Evolutionary conservation across 2,329 filamentous ascomycete species (phyloP).

Genomic region (Trichophaea hybrida): DNA sequence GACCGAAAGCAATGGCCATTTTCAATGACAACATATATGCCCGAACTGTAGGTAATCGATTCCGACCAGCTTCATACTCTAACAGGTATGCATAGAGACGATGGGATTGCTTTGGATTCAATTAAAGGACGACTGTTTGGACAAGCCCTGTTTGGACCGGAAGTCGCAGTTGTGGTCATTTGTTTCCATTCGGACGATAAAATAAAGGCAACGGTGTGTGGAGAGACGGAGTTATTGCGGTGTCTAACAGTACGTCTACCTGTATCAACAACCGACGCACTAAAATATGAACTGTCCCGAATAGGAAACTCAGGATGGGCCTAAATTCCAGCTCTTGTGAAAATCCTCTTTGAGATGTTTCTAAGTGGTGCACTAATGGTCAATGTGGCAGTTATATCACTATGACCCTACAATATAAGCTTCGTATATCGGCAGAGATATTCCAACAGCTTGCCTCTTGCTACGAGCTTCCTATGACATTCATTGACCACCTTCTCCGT

Average conservation of each 20-base stretch:
- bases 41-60: neutral
- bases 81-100: neutral
- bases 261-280: neutral
- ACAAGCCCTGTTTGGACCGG: neutral
- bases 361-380: too few relatives aligned
- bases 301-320: neutral
- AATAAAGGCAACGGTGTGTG: neutral
- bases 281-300: neutral
- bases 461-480: neutral
- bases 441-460: neutral
- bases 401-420: neutral
- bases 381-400: neutral
- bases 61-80: too few relatives aligned
- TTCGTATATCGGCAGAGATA: neutral
- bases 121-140: neutral
- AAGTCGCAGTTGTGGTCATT: neutral
- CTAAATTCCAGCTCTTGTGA: neutral
- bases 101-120: neutral
- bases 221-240: too few relatives aligned
- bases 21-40: neutral
- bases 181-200: neutral
- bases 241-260: too few relatives aligned
- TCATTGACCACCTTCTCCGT: neutral
- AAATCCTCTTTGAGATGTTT: neutral
- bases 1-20: neutral